A percentile compares a stretch with the other conserved stretches of the same genome.
Conservation (phyloP, 768 basidiomycete species). For the Lactifluus volemus region DNA sequence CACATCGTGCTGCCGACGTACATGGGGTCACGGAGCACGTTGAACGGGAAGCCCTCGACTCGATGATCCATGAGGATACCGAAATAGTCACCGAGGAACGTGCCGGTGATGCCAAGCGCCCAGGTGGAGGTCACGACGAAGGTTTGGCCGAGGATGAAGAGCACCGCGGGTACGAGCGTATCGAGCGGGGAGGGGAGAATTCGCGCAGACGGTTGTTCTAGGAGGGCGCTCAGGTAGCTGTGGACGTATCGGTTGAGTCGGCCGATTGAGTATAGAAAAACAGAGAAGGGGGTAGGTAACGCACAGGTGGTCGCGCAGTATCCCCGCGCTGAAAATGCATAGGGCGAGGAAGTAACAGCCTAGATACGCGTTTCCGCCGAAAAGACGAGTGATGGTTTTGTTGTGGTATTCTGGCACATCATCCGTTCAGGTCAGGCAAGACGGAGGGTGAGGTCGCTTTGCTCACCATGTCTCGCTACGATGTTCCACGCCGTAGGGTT, state of each 20-base stretch:
- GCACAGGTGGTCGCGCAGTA: slow-evolving; percentile 79
- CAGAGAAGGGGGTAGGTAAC: too few species aligned
- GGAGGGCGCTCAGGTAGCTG: slow-evolving; percentile 70
- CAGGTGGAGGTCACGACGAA: slow-evolving; percentile 86
- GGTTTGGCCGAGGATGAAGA: slow-evolving; percentile 69
- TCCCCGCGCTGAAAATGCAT: slow-evolving; percentile 77
- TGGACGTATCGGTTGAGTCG: neutral
- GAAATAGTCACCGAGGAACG: slow-evolving; percentile 81
- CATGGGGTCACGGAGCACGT: slow-evolving; percentile 89
- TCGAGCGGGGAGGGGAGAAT: slow-evolving; percentile 60
- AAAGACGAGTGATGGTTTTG: slow-evolving; percentile 78
- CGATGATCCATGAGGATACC: slow-evolving; percentile 80
- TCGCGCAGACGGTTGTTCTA: slow-evolving; percentile 61
- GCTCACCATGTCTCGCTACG: slow-evolving; percentile 81
- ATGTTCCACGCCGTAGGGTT: slow-evolving; percentile 97
- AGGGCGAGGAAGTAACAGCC: slow-evolving; percentile 87
- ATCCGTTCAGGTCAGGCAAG: slow-evolving; percentile 28
- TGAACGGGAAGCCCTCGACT: slow-evolving; percentile 97
- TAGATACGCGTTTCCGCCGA: slow-evolving; percentile 59
- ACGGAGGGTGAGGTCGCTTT: too few species aligned
- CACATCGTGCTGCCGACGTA: slow-evolving; percentile 92
- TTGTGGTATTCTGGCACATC: slow-evolving; percentile 57
- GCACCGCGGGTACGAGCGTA: slow-evolving; percentile 45
- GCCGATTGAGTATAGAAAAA: neutral
- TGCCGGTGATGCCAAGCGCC: slow-evolving; percentile 88